Conservation (phyloP, 345 rosid species). For the Hibiscus trionum region DNA sequence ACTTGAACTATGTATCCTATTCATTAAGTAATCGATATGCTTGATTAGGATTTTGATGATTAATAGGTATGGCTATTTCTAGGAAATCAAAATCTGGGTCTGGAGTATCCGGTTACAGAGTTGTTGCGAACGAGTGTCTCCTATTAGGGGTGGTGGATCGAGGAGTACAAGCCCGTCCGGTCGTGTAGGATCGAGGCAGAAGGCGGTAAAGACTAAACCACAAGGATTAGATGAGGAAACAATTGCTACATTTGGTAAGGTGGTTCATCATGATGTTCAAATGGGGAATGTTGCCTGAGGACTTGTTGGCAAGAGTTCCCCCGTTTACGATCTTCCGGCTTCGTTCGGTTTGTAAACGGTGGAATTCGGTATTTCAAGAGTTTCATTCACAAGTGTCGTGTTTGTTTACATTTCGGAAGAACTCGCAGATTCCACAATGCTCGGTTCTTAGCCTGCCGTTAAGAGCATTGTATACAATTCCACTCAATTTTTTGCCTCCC, state of each 20-base stretch:
- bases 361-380: constrained; percentile 90
- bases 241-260: constrained; percentile 67
- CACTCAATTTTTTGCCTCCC: constrained; percentile 70
- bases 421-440: constrained; percentile 63
- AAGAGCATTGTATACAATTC: constrained; percentile 83
- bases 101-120: constrained; percentile 26
- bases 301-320: constrained; percentile 80
- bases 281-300: constrained; percentile 97
- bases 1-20: no score
- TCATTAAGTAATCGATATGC: no score
- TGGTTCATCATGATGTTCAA: constrained; percentile 49
- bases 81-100: constrained; percentile 36
- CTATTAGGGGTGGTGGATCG: constrained; percentile 53
- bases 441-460: constrained; percentile 84
- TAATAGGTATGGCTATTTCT: constrained; percentile 35
- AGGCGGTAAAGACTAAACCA: constrained; percentile 63
- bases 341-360: constrained; percentile 75
- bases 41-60: constrained; percentile 15
- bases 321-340: constrained; percentile 87
- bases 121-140: constrained; percentile 49
- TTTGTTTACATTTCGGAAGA: constrained; percentile 84
- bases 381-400: constrained; percentile 62
- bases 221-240: constrained; percentile 92
- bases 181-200: constrained; percentile 70
- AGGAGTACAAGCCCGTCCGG: constrained; percentile 70